Conservation (phyloP, 2,329 filamentous ascomycete species). For the Dactylonectria estremocensis region DNA sequence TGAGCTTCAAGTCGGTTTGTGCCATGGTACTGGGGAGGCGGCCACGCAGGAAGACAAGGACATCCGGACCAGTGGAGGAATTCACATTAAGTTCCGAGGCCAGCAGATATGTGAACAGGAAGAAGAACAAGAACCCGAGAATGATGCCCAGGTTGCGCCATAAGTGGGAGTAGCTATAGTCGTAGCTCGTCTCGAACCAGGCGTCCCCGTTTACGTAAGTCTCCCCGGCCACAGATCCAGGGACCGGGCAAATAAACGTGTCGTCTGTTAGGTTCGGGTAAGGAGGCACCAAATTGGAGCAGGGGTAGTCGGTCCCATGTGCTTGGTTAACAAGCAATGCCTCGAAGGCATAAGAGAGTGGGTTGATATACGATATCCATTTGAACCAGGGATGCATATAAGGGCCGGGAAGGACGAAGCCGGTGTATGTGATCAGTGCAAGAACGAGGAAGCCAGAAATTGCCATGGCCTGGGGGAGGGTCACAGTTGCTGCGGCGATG, state of each 20-base stretch:
- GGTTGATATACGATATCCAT: slow-evolving; percentile 77
- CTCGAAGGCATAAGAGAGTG: slow-evolving; percentile 79
- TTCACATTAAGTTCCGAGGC: slow-evolving; percentile 3
- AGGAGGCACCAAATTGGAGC: slow-evolving; percentile 61
- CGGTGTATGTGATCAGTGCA: slow-evolving; percentile 56
- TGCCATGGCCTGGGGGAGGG: slow-evolving; percentile 69
- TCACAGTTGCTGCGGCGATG: slow-evolving; percentile 77
- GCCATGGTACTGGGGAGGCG: background rate
- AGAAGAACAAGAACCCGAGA: slow-evolving; percentile 10
- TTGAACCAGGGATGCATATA: slow-evolving; percentile 65
- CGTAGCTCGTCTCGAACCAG: slow-evolving; percentile 67
- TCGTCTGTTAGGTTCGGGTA: slow-evolving; percentile 52
- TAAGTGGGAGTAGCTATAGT: slow-evolving; percentile 66
- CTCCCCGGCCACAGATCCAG: slow-evolving; percentile 66
- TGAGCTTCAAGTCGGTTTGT: background rate
- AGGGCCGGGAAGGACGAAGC: slow-evolving; percentile 46
- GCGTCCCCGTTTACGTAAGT: slow-evolving; percentile 68
- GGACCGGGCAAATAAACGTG: slow-evolving; percentile 63
- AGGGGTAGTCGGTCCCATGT: slow-evolving; percentile 66
- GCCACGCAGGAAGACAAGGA: slow-evolving; percentile 13
- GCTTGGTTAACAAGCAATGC: slow-evolving; percentile 79
- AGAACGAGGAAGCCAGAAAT: slow-evolving; percentile 68
- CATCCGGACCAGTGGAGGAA: slow-evolving; percentile 1
- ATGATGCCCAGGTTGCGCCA: slow-evolving; percentile 59
- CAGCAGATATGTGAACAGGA: slow-evolving; percentile 1